Conservation (phyloP, 2,329 filamentous ascomycete species). For the Cadophora luteo-olivacea region DNA sequence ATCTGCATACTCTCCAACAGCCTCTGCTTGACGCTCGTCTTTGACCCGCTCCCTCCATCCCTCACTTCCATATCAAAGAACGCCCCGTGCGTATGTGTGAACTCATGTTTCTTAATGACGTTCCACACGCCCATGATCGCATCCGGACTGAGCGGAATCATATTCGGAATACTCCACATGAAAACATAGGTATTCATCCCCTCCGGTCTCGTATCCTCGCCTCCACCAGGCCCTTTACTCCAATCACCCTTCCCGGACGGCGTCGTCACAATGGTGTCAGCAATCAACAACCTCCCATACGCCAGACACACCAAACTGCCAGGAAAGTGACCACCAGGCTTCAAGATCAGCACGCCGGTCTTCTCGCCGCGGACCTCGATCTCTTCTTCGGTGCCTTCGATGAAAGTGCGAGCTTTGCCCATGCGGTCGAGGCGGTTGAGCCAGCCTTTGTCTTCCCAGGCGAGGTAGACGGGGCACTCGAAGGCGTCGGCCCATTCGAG, state of each 20-base stretch:
- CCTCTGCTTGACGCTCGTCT: constrained; percentile 60
- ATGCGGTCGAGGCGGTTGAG: constrained; percentile 53
- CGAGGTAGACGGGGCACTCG: constrained; percentile 71
- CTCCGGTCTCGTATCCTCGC: constrained; percentile 47
- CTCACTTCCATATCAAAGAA: constrained; percentile 70
- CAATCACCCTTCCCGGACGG: constrained; percentile 61
- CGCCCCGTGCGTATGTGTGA: constrained; percentile 70
- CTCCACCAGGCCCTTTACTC: constrained; percentile 51
- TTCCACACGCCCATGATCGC: constrained; percentile 74
- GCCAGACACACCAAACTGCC: constrained; percentile 74
- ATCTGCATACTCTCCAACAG: constrained; percentile 81
- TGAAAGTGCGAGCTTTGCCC: constrained; percentile 53
- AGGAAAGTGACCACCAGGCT: constrained; percentile 81
- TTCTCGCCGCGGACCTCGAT: constrained; percentile 48
- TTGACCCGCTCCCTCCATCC: constrained; percentile 46
- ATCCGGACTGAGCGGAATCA: constrained; percentile 71
- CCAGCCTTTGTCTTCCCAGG: constrained; percentile 71
- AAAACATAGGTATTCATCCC: constrained; percentile 67
- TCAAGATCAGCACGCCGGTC: constrained; percentile 65
- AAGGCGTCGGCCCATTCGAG: constrained; percentile 76
- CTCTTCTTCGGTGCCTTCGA: constrained; percentile 50
- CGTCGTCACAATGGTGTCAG: constrained; percentile 78
- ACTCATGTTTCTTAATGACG: constrained; percentile 66
- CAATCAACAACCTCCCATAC: constrained; percentile 68
- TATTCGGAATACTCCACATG: constrained; percentile 79